Percentiles rank a stretch among this genome's conserved stretches.
phyloP scores from a whole-genome alignment of 2,329 filamentous ascomycete species.

The Furcasterigmium furcatum region DNA sequence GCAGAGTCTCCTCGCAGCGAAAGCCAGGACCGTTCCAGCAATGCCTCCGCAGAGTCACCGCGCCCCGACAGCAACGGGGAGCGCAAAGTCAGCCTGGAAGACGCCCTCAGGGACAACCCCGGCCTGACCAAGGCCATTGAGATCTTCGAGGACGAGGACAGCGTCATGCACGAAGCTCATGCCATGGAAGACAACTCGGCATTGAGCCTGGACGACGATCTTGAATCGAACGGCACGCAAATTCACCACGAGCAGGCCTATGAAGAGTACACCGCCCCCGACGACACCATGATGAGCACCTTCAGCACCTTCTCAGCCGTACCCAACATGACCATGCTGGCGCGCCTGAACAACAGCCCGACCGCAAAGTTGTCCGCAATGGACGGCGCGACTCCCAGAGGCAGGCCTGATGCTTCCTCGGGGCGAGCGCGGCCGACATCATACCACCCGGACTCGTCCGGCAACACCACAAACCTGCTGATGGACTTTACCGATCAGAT shows the following conservation, averaged over 20 bases:
- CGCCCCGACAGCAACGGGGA: constrained; percentile 14
- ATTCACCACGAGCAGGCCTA: constrained; percentile 3
- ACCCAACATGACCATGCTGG: constrained; percentile 81
- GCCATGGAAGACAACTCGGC: not conserved
- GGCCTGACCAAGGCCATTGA: constrained; percentile 57
- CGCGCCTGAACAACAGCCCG: constrained; percentile 66
- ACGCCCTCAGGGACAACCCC: constrained; percentile 51
- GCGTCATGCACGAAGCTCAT: not conserved
- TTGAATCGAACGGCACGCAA: not conserved
- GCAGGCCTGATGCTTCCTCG: constrained; percentile 28
- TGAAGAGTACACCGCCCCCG: constrained; percentile 44
- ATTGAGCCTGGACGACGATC: constrained; percentile 20
- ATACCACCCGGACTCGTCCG: constrained; percentile 38
- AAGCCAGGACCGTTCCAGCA: constrained; percentile 2
- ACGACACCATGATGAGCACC: constrained; percentile 75
- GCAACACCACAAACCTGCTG: constrained; percentile 72
- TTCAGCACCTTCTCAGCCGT: constrained; percentile 89
- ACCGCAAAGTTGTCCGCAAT: constrained; percentile 41
- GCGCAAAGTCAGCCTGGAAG: constrained; percentile 44
- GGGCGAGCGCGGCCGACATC: constrained; percentile 28
- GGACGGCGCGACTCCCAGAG: constrained; percentile 35
- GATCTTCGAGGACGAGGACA: constrained; percentile 53
- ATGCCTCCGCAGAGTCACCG: constrained; percentile 10
- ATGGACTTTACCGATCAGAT: constrained; percentile 84
- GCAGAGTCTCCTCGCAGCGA: constrained; percentile 3